Conservation (phyloP, 163 green algal species). For the Smithsoniella earleae region DNA sequence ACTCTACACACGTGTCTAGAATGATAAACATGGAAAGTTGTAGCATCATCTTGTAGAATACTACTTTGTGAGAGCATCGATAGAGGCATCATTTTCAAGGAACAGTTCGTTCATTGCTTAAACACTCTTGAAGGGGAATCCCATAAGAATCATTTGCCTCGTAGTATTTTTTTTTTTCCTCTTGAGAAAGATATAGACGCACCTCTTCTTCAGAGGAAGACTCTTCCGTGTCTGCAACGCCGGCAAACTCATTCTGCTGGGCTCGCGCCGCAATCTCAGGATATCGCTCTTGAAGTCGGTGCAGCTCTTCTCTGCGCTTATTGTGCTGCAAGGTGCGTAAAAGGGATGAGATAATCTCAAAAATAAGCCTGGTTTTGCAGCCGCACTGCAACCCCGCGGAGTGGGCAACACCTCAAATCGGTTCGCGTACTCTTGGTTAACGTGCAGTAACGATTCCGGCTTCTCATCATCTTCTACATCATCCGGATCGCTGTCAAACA, state of each 20-base stretch:
- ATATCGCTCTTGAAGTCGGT: conserved; percentile 76
- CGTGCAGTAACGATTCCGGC: conserved; percentile 35
- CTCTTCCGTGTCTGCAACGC: neutral
- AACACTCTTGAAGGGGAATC: conserved; percentile 29
- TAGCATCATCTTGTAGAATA: neutral
- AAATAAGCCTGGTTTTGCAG: neutral
- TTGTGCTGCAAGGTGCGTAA: conserved; percentile 64
- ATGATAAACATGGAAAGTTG: no score
- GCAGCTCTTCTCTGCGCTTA: conserved; percentile 72
- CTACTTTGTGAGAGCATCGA: neutral
- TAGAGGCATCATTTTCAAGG: conserved; percentile 21
- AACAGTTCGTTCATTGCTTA: conserved; percentile 18
- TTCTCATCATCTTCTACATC: conserved; percentile 35
- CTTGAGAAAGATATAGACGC: neutral
- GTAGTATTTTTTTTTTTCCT: neutral
- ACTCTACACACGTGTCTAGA: no score
- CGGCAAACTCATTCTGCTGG: neutral
- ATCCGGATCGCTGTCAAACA: conserved; percentile 32
- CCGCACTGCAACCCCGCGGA: neutral
- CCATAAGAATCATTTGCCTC: neutral
- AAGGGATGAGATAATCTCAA: neutral
- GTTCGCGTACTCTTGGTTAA: conserved; percentile 56
- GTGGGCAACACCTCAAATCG: conserved; percentile 56
- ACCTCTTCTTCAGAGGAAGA: conserved; percentile 26
- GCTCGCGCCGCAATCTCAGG: conserved; percentile 47